phyloP scores from a whole-genome alignment of 352 stramenopile genomes.

The Pythium chondricola region DNA sequence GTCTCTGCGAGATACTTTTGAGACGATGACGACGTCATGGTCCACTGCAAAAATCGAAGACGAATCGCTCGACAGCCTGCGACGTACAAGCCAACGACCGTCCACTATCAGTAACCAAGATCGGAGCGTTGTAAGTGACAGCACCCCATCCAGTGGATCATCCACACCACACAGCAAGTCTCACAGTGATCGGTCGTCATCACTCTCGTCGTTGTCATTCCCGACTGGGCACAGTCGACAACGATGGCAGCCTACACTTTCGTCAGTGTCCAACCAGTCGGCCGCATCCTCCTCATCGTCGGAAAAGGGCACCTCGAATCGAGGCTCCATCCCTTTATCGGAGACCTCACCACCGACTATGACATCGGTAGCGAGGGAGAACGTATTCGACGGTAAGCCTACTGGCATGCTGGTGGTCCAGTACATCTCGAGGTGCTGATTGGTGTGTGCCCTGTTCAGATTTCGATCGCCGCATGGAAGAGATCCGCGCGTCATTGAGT shows the following conservation, averaged over 20 bases:
- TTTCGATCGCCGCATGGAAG: slow-evolving; percentile 67
- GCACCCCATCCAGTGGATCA: too few species aligned
- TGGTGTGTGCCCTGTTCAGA: too few species aligned
- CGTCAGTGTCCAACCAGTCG: slow-evolving; percentile 8
- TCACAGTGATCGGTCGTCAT: too few species aligned
- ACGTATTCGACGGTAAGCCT: slow-evolving; percentile 25
- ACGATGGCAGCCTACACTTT: slow-evolving; percentile 21
- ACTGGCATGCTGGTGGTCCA: too few species aligned
- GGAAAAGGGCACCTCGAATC: background rate
- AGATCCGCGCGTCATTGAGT: slow-evolving; percentile 58
- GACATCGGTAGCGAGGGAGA: slow-evolving; percentile 1
- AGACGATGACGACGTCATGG: slow-evolving; percentile 25
- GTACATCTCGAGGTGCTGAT: too few species aligned
- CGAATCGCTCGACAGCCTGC: too few species aligned
- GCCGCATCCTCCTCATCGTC: slow-evolving; percentile 8
- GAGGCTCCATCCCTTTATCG: background rate
- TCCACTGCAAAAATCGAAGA: background rate
- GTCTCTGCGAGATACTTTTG: slow-evolving; percentile 31
- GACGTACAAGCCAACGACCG: too few species aligned
- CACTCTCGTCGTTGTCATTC: too few species aligned
- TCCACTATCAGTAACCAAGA: too few species aligned
- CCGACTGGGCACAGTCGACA: too few species aligned
- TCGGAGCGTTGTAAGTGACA: too few species aligned
- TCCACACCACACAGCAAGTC: too few species aligned
- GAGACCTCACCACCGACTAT: background rate